Base-by-base conservation (phyloP, 257 asterid species). In the Agastache rugosa region DNA sequence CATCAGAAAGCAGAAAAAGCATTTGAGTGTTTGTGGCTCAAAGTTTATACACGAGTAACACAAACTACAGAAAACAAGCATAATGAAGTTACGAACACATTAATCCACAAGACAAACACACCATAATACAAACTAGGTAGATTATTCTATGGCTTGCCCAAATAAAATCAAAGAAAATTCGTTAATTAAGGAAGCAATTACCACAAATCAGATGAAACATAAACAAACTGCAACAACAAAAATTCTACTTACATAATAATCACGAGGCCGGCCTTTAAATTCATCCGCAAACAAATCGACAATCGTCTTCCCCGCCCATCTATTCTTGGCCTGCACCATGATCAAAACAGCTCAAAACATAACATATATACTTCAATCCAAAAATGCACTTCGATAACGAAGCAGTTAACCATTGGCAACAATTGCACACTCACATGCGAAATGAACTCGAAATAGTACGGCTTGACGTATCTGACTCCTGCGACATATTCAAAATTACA, bases 401-500 rank as follows among this genome's bases (percentile, higher is more conserved):
- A 53, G 45, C 34, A 72, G 12, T 11, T 25, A 50, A 35, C 22
- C 16, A 76, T 17, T 14, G 17, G 59, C 3, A 44, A 15, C 25
- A 22, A 22, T 27, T 10, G 47, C n/a, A 79, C 14, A 72, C 91
- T 67, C 77, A 92, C 98, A 78, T 90, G 96, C 65, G 94, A 81
- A 60, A 92, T 87, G 90, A 95, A 95, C 87, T 95, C 99, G 78
- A 95, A 95, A 80, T 89, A 85, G 86, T 92, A 95, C n/a, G 99
- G 98, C 53, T 69, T 83, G 42, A 95, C 97, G 73, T 92, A 95
- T 76, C 99, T 87, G 72, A 95, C 85, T 51, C 99, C 99, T 90
- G 92, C 73, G 56, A n/a, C 55, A 60, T 44, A 74, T 71, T 31
- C 31, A 63, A 72, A 79, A n/a, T 48, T 10, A 27, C 11, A 45